Base-by-base conservation (phyloP, 495 filamentous ascomycete species). In the Aspergillus funiculosus region DNA sequence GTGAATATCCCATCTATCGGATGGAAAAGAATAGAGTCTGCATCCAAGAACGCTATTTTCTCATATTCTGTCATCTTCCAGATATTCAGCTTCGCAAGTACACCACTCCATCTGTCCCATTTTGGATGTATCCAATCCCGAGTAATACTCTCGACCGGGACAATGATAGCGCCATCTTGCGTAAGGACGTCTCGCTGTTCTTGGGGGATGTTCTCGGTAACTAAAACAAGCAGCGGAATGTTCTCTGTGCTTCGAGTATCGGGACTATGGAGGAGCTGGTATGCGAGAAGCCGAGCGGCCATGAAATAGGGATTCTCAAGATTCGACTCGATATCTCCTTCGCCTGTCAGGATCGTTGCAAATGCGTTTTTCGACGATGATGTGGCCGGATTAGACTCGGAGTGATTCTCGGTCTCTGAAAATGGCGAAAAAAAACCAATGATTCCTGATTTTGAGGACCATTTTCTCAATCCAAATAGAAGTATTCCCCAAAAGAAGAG, bases 241-340 rank as follows among this genome's bases (percentile, higher is more conserved):
- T 42, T 27, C 21, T 53, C 50, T 13, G 48, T 59, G 42, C 53
- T 44, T 21, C 22, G 22, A 4, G 64, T 64, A 15, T 55, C 43
- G 6, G 60, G 50, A 44, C 58, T 60, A 39, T 74, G 68, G 5
- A 73, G 57, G 31, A 74, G 59, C 48, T 73, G 69, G 54, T 74
- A 72, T 26, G 59, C 56, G 10, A 73, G 54, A 14, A 69, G 52
- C 4, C 72, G 66, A 5, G 68, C 58, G 11, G 58, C 59, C 38
- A 58, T 46, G 46, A 62, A 69, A 51, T 74, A 73, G 25, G 54
- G 53, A 37, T 71, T 60, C 14, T 67, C 62, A 19, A 15, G 20
- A 26, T 24, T 19, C 1, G 17, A n/a, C 9, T 43, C 27, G 27
- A 8, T 13, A 17, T 43, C 27, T 1, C 18, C 40, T 34, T 43